Evolutionary conservation across 2,329 filamentous ascomycete species (phyloP).

Genomic region (Nakataea oryzae): DNA sequence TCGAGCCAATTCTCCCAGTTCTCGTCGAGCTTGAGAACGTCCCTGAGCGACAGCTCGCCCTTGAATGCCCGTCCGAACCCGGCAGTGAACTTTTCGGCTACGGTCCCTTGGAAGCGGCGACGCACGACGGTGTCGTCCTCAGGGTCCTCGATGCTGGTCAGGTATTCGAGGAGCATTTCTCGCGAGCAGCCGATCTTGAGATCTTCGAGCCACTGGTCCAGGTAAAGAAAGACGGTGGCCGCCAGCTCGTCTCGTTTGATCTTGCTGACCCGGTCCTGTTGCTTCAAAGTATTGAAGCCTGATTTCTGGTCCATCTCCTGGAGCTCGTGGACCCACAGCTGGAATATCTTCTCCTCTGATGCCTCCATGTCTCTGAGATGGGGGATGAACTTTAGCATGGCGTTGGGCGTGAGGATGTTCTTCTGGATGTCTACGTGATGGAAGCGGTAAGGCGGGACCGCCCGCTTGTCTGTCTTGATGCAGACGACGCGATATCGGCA

Average conservation of each 20-base stretch:
- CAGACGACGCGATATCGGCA: constrained; percentile 28
- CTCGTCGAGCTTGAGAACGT: constrained; percentile 43
- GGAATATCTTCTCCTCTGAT: constrained; percentile 40
- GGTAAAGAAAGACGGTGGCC: constrained; percentile 38
- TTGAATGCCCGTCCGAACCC: constrained; percentile 47
- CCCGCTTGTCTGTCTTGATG: constrained; percentile 37
- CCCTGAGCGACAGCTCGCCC: constrained; percentile 34
- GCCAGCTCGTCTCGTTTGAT: constrained; percentile 41
- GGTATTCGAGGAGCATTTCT: background rate
- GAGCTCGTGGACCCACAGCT: constrained; percentile 45
- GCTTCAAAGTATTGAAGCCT: constrained; percentile 43
- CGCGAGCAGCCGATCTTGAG: constrained; percentile 33
- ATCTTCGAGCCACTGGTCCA: constrained; percentile 41
- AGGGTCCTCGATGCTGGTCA: constrained; percentile 25
- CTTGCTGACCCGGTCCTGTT: constrained; percentile 37
- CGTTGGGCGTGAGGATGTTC: constrained; percentile 49
- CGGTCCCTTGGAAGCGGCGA: constrained; percentile 10
- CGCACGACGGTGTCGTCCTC: background rate
- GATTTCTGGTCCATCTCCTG: constrained; percentile 47
- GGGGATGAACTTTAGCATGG: constrained; percentile 49
- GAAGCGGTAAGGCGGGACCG: constrained; percentile 48
- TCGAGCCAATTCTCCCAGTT: constrained; percentile 43
- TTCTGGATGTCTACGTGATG: constrained; percentile 50
- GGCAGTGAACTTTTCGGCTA: constrained; percentile 40
- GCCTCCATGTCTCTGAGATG: constrained; percentile 46